Evolutionary conservation across 106 monocot species (phyloP), one percentile per base, ranked within the genome.

Genomic region (Dioscorea alata): DNA sequence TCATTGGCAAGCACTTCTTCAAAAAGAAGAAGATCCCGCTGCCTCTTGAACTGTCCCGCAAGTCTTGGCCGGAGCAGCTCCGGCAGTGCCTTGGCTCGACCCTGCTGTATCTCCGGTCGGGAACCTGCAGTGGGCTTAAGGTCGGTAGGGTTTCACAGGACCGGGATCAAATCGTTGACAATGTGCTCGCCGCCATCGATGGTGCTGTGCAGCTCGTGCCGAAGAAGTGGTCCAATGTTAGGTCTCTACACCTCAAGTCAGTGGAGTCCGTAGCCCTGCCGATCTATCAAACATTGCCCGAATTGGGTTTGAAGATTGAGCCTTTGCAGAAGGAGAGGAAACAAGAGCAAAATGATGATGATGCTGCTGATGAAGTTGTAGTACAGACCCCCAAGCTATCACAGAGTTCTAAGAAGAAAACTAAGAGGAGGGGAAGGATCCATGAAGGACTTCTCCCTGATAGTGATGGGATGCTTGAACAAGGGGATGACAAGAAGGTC

Each of bases 151-250:
- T 64, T 8, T 70, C 69, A 19, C 66, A 51, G 80, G 48, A 31
- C 1, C 20, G 61, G 57, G 73, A 74, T 14, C 62, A 73, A 57
- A 76, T 84, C 15, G 48, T 80, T 48, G 76, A 69, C 62, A 84
- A 80, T 53, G 61, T 76, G 22, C 18, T 80, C 60, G 69, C 73
- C 5, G 77, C 67, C 19, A 64, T 77, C 0, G 73, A 76, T 23
- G 80, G 70, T 12, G 80, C 63, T 8, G 66, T 76, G 35, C 48
- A 57, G 54, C n/a, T 57, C 10, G 76, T 84, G 48, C 84, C 79
- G 2, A 79, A 66, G 72, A 80, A 74, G 76, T 84, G 80, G 84
- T 51, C 54, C 15, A 77, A 77, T 73, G 63, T 84, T 20, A 62
- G 76, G 66, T 60, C 69, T 12, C 32, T 84, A 17, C 73, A 84